Evolutionary conservation across 768 basidiomycete genomes (phyloP), one percentile per base, ranked within the genome.

Genomic region (Suillus sp.): DNA sequence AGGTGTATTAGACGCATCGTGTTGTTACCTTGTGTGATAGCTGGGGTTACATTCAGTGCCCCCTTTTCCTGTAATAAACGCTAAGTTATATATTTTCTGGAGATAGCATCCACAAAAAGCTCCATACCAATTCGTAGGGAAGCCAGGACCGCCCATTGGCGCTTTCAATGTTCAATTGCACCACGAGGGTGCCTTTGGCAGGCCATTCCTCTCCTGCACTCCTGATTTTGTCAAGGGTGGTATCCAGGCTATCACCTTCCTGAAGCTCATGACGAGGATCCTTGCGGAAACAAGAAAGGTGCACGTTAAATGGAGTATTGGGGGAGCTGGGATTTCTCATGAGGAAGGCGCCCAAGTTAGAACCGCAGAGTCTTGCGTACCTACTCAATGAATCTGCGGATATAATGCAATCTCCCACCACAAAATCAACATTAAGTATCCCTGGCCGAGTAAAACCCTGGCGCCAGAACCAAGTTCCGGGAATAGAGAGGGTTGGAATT

Each of bases 1-100:
- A 87, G 71, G 38, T 86, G 85, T 48, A 86, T 81, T 61, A 86
- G 78, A 42, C 80, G 78, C 60, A 87, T 70, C 5, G 75, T 69
- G 70, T 87, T 87, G 43, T 64, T 70, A 10, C 85, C 86, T 47
- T 78, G 74, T 37, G 66, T 72, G 1, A 86, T 67, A 63, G 69
- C 72, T 4, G 74, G 53, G 45, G 83, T 81, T 53, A 86, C 73
- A 54, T 84, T 77, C 25, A 82, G 61, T 42, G 78, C 69, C 22
- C 66, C 65, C 51, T 69, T 65, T 56, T 72, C 75, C 80, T 74
- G 37, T 56, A 62, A 53, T 14, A 50, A 30, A 60, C 20, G 20
- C 30, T 42, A 27, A 32, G 27, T 27, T 30, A n/a, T 48, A 4
- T 25, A 16, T 25, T 25, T 13, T 48, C 57, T 25, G 32, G 18